Percentiles rank a stretch among this genome's conserved stretches.
Conservation (phyloP, 176 grass and related monocot genomes). For the Melocanna baccifera region DNA sequence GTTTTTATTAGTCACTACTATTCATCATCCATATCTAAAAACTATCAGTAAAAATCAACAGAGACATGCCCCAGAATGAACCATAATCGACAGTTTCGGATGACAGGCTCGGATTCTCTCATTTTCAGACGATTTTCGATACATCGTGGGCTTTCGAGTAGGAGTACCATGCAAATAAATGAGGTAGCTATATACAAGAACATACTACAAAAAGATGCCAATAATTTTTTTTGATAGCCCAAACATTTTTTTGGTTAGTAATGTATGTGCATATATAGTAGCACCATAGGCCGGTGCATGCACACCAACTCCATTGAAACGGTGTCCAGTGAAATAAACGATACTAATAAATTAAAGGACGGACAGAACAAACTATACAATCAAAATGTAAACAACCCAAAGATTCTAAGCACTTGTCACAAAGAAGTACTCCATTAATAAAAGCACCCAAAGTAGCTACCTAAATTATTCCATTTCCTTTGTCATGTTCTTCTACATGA, state of each 20-base stretch:
- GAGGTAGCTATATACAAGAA: not conserved
- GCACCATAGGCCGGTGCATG: not conserved
- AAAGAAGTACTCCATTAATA: not conserved
- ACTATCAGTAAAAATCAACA: too few relatives aligned
- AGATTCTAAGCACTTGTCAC: not conserved
- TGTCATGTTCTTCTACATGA: not conserved
- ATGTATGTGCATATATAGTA: not conserved
- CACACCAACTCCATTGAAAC: slow-evolving; percentile 14
- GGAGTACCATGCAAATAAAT: not conserved
- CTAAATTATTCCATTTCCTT: not conserved
- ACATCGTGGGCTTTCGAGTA: not conserved
- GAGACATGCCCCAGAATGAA: too few relatives aligned
- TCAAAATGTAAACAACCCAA: not conserved
- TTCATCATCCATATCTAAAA: too few relatives aligned
- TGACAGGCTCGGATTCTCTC: not conserved
- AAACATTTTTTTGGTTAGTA: not conserved
- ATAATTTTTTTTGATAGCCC: too few relatives aligned
- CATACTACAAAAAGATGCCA: not conserved
- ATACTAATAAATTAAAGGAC: not conserved
- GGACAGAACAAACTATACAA: not conserved
- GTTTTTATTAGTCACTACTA: too few relatives aligned
- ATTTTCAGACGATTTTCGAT: not conserved
- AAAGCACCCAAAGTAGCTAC: not conserved
- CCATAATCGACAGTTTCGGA: not conserved
- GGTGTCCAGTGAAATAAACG: not conserved